phyloP scores from a whole-genome alignment of 352 stramenopile genomes.

The Phytophthora rubi region DNA sequence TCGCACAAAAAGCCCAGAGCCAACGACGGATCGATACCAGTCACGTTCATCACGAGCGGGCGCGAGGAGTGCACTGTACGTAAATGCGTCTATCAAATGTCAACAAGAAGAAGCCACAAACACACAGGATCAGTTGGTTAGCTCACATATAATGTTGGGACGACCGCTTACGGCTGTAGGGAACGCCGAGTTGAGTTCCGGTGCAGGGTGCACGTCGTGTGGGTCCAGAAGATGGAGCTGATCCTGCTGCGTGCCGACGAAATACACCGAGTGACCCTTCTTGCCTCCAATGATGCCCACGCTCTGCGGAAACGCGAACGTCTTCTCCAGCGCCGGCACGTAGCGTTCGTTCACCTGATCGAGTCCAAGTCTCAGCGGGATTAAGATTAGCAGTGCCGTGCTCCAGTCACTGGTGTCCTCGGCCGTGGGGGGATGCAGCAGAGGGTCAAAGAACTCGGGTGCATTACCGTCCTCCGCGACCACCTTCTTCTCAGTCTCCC shows the following conservation, averaged over 20 bases:
- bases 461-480: not conserved
- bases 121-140: not conserved
- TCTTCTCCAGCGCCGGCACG: slow-evolving; percentile 73
- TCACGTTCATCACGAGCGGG: slow-evolving; percentile 82
- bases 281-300: slow-evolving; percentile 95
- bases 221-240: slow-evolving; percentile 87
- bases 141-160: not conserved
- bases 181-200: slow-evolving; percentile 76
- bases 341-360: slow-evolving; percentile 87
- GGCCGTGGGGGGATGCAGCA: slow-evolving; percentile 73
- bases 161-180: slow-evolving; percentile 61
- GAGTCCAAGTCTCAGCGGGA: slow-evolving; percentile 92
- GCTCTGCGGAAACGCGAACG: slow-evolving; percentile 92
- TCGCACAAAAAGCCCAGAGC: slow-evolving; percentile 94
- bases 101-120: slow-evolving; percentile 1
- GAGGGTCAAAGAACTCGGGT: slow-evolving; percentile 80
- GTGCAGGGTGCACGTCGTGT: slow-evolving; percentile 73
- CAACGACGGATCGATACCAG: slow-evolving; percentile 93
- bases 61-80: slow-evolving; percentile 59
- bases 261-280: slow-evolving; percentile 95
- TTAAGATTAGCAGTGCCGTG: slow-evolving; percentile 90
- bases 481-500: slow-evolving; percentile 4
- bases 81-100: slow-evolving; percentile 57
- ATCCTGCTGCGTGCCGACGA: slow-evolving; percentile 91
- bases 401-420: slow-evolving; percentile 75